A percentile compares a stretch with the other conserved stretches of the same genome.
phyloP scores from a whole-genome alignment of 257 asterid species.

The Striga asiatica region DNA sequence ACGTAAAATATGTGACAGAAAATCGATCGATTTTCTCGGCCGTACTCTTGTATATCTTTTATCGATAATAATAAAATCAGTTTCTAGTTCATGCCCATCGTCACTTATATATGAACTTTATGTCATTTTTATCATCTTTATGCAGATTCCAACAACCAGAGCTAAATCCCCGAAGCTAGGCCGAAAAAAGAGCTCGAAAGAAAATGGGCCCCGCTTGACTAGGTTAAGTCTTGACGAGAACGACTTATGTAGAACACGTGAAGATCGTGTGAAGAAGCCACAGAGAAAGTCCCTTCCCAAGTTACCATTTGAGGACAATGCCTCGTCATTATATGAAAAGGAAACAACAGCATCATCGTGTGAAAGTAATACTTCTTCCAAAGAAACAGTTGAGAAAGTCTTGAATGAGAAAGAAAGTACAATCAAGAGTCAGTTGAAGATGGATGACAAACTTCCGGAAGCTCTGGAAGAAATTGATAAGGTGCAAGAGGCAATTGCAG shows the following conservation, averaged over 20 bases:
- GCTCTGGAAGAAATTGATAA: conserved; percentile 16
- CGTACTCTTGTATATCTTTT: no score
- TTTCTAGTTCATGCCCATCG: no score
- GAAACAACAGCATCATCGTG: conserved; percentile 22
- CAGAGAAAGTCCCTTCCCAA: conserved; percentile 72
- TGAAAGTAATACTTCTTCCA: conserved; percentile 18
- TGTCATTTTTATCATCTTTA: no score
- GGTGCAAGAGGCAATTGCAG: conserved; percentile 12
- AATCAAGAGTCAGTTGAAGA: conserved; percentile 10
- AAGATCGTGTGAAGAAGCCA: conserved; percentile 48
- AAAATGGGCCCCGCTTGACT: conserved; percentile 31
- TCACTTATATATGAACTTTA: no score
- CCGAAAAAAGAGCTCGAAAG: conserved; percentile 56
- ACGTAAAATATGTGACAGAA: no score
- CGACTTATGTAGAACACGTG: conserved; percentile 21
- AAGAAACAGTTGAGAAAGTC: conserved; percentile 28
- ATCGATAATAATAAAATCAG: no score
- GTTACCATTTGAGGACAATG: conserved; percentile 59
- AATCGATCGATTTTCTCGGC: no score
- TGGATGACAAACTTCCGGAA: conserved; percentile 20
- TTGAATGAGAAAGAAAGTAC: conserved; percentile 16
- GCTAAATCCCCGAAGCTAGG: conserved; percentile 94
- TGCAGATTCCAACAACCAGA: conserved; percentile 76
- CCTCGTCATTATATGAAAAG: conserved; percentile 33
- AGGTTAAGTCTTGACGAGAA: conserved; percentile 73